phyloP scores from a whole-genome alignment of 192 early-diverging fungal genomes.

The Diversispora eburnea region DNA sequence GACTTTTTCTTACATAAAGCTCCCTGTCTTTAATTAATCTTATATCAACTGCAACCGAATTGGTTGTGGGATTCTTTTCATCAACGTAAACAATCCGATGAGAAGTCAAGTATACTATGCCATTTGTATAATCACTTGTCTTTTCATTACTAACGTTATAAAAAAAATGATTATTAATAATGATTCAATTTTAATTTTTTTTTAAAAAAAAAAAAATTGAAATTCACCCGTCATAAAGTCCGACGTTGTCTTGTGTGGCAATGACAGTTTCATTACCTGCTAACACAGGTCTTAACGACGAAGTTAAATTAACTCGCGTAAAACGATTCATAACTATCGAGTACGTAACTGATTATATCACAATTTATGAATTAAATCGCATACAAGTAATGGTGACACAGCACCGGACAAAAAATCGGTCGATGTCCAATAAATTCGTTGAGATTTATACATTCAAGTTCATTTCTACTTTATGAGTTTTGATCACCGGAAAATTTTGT shows the following conservation, averaged over 20 bases:
- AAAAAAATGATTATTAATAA: neutral
- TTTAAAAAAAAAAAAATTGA: constrained; percentile 11
- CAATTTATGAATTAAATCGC: no score
- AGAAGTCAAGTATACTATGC: constrained; percentile 69
- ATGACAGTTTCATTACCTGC: constrained; percentile 50
- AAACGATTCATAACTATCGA: constrained; percentile 41
- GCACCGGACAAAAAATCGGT: no score
- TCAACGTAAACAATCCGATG: constrained; percentile 82
- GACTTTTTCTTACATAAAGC: constrained; percentile 40
- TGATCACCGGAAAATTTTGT: no score
- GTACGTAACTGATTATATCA: no score
- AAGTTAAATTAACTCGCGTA: constrained; percentile 41
- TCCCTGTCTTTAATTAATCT: constrained; percentile 43
- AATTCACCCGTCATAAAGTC: constrained; percentile 66
- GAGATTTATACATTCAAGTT: no score
- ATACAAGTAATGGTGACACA: no score
- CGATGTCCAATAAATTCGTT: no score
- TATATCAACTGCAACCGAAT: constrained; percentile 56
- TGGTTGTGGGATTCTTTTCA: constrained; percentile 46
- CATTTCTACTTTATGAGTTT: no score
- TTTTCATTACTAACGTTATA: constrained; percentile 48
- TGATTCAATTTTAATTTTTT: neutral
- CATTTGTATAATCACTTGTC: constrained; percentile 63
- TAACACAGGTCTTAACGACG: constrained; percentile 53
- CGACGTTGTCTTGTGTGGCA: constrained; percentile 58